phyloP scores from a whole-genome alignment of 345 rosid genomes.

The Trapa bicornis region DNA sequence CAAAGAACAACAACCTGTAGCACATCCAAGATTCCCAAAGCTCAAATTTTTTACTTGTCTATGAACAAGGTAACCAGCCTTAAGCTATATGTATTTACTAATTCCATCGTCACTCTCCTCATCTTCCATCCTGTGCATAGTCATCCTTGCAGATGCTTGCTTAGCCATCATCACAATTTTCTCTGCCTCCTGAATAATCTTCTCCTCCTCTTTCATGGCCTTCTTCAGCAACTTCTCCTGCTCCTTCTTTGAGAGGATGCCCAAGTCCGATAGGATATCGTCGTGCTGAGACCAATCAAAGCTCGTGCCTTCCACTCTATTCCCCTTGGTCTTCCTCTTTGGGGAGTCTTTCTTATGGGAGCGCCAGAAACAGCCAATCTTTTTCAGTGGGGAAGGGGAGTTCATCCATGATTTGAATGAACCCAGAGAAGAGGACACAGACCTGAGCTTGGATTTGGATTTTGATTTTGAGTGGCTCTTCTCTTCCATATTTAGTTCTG shows the following conservation, averaged over 20 bases:
- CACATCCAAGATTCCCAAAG: no score
- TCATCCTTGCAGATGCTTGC: constrained; percentile 43
- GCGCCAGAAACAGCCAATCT: constrained; percentile 52
- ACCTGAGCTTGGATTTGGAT: not conserved
- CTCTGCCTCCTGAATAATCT: constrained; percentile 52
- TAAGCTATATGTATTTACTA: not conserved
- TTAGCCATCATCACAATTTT: constrained; percentile 52
- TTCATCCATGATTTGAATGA: constrained; percentile 17
- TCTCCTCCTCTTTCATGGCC: constrained; percentile 57
- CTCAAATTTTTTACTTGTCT: not conserved
- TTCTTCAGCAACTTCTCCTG: constrained; percentile 40
- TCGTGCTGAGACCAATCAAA: constrained; percentile 22
- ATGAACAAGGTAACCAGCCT: not conserved
- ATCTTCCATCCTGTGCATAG: constrained; percentile 13
- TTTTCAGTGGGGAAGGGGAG: constrained; percentile 43
- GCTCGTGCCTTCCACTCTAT: constrained; percentile 10
- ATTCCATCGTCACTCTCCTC: constrained; percentile 21
- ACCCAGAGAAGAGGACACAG: constrained; percentile 8
- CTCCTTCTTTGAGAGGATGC: constrained; percentile 40
- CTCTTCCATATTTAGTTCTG: constrained; percentile 13
- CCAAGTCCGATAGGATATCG: constrained; percentile 35
- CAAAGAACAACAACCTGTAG: no score
- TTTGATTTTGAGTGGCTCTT: constrained; percentile 1
- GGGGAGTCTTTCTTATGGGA: constrained; percentile 31
- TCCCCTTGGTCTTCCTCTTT: constrained; percentile 14